Percentiles rank a stretch among this genome's conserved stretches.
These are phyloP conservation scores for Rhodotorula diobovata DNA, from an alignment of 768 basidiomycete genomes.

Conservation along the genomic window DNA sequence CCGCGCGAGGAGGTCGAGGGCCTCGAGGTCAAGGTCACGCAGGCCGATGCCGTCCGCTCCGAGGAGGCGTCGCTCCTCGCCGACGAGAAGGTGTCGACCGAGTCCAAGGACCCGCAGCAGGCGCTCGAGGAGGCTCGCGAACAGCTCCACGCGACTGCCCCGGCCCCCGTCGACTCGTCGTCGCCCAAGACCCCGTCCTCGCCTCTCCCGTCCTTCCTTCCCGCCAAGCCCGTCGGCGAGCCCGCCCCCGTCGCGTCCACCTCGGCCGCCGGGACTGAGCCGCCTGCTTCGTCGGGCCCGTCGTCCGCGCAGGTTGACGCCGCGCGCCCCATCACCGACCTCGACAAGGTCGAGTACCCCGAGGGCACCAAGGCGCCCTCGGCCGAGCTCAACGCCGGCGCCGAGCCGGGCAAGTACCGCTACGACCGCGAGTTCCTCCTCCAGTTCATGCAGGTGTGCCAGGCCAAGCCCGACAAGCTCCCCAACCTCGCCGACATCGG, in stretches of 20 bases:
- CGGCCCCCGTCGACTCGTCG: neutral
- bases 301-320: constrained; percentile 56
- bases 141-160: constrained; percentile 13
- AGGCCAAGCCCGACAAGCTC: constrained; percentile 85
- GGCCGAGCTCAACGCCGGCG: constrained; percentile 75
- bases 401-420: constrained; percentile 85
- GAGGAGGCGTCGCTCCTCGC: constrained; percentile 35
- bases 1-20: constrained; percentile 25
- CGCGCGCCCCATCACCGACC: constrained; percentile 78
- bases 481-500: constrained; percentile 87
- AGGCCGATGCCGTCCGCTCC: constrained; percentile 31
- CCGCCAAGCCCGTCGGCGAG: constrained; percentile 30
- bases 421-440: constrained; percentile 97
- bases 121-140: constrained; percentile 37
- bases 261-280: neutral
- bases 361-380: constrained; percentile 75
- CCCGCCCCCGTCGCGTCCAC: constrained; percentile 4
- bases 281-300: constrained; percentile 7
- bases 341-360: constrained; percentile 72
- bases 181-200: constrained; percentile 1
- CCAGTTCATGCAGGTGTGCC: constrained; percentile 92
- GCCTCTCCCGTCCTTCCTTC: constrained; percentile 32
- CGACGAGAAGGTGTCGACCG: constrained; percentile 25
- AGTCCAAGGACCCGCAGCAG: constrained; percentile 23
- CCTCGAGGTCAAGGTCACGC: constrained; percentile 16